Conservation (phyloP, 2,329 filamentous ascomycete species). For the Cordyceps cateniannulata region DNA sequence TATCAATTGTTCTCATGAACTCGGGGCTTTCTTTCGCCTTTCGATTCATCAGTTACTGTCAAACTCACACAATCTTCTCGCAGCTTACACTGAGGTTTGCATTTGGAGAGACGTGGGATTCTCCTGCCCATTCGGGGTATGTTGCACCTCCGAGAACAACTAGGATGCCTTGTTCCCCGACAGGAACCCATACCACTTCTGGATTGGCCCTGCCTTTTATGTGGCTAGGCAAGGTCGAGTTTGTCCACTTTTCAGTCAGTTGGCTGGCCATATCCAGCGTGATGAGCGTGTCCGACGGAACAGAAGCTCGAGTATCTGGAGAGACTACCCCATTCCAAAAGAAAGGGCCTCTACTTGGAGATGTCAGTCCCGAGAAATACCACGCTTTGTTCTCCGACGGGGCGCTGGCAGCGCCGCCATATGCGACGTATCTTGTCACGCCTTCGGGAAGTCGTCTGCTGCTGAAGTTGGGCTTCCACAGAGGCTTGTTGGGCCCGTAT, state of each 20-base stretch:
- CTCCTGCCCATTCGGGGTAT: conserved; percentile 43
- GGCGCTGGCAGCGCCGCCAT: conserved; percentile 56
- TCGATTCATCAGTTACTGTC: background rate
- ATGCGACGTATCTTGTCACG: conserved; percentile 57
- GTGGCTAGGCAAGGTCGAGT: conserved; percentile 42
- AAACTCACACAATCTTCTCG: too few relatives aligned
- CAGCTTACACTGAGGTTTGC: conserved; percentile 28
- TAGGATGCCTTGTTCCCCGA: conserved; percentile 68
- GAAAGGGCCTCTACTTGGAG: conserved; percentile 44
- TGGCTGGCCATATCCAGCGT: conserved; percentile 52
- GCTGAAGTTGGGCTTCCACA: conserved; percentile 39
- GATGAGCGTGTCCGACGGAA: conserved; percentile 51
- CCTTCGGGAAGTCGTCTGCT: conserved; percentile 32
- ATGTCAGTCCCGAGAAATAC: conserved; percentile 61
- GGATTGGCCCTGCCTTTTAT: conserved; percentile 54
- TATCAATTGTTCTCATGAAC: conserved; percentile 66
- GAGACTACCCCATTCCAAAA: conserved; percentile 27
- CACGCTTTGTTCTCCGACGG: conserved; percentile 66
- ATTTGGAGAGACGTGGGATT: conserved; percentile 22
- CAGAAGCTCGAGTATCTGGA: conserved; percentile 30
- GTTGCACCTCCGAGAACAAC: conserved; percentile 71
- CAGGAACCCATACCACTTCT: conserved; percentile 69
- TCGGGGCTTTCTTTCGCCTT: conserved; percentile 59
- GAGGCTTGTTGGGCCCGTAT: conserved; percentile 39
- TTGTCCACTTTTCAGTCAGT: conserved; percentile 46